Base-by-base conservation (phyloP, 2,329 filamentous ascomycete species). In the Cladosporium colombiae region DNA sequence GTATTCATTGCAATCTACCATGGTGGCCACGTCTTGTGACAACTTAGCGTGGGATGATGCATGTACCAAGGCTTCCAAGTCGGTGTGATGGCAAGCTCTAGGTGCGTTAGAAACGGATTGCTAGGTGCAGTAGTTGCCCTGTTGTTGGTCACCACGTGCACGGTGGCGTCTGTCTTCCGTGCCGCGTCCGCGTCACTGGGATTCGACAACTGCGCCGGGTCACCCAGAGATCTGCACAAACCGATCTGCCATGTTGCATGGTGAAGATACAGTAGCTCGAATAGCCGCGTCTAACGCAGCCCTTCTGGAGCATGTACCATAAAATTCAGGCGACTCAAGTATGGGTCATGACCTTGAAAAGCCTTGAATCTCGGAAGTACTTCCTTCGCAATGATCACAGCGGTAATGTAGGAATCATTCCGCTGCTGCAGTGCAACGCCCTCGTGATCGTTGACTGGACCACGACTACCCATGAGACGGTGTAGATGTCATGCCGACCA, bases 141-240 rank as follows among this genome's bases (percentile, higher is more conserved):
- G 59, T 40, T 62, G 59, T 62, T 62, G 52, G 44, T 8, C 29
- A 23, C 29, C 31, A 62, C 59, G 46, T 52, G 44, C 59, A 61
- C 35, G 21, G 59, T 62, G 59, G 59, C 59, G 59, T 53, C 29
- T 62, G 31, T 33, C 40, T 61, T 18, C 40, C 40, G 44, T 35
- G 37, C 44, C 56, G 21, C n/a, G 37, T n/a, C 56, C 56, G n/a
- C 16, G 37, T 59, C 56, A 8, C 56, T 21, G 56, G 56, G 56
- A 59, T 59, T 40, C n/a, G 29, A 55, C 14, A 55, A 33, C 29
- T 46, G 7, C 40, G 13, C 52, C 52, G 52, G n/a, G 52, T 33
- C 2, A 31, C 27, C 25, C 29, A 21, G 25, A 57, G 55, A 57
- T 57, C 55, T 57, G 55, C 55, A 40, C 29, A 13, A 57, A 13